Conservation (phyloP, 2,329 filamentous ascomycete species). For the Corynespora cassiicola region DNA sequence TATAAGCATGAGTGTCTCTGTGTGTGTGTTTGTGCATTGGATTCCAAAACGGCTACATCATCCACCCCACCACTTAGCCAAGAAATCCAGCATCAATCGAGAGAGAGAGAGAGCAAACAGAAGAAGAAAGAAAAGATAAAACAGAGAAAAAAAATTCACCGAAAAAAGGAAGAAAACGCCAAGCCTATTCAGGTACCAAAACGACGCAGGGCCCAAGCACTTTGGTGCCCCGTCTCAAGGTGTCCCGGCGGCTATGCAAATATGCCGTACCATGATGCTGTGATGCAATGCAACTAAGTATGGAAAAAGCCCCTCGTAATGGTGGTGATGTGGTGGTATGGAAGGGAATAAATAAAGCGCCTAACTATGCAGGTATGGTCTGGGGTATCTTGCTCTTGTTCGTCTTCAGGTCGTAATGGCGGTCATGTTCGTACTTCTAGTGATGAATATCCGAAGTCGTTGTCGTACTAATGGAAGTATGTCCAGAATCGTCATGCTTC, state of each 20-base stretch:
- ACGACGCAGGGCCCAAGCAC: slow-evolving; percentile 43
- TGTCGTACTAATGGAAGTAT: not conserved
- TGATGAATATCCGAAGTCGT: not conserved
- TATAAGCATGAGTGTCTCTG: no score
- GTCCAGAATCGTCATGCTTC: no score
- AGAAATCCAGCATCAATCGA: no score
- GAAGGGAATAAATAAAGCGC: slow-evolving; percentile 24
- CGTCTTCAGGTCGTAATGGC: slow-evolving; percentile 1
- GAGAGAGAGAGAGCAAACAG: no score
- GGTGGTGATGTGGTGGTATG: no score
- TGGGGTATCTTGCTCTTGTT: slow-evolving; percentile 21
- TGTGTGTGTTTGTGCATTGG: no score
- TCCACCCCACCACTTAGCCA: no score
- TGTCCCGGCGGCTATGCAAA: slow-evolving; percentile 26
- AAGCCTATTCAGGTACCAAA: slow-evolving; percentile 28
- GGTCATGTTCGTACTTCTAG: not conserved
- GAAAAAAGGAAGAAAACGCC: slow-evolving; percentile 28
- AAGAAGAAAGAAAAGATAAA: no score
- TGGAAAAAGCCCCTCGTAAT: slow-evolving; percentile 3
- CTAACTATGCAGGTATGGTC: slow-evolving; percentile 29
- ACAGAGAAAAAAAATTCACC: slow-evolving; percentile 5
- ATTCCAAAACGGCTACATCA: no score
- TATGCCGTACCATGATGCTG: slow-evolving; percentile 29
- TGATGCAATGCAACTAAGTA: slow-evolving; percentile 37
- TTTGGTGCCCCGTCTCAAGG: slow-evolving; percentile 48